Conservation (phyloP, 2,329 filamentous ascomycete genomes). For the Lasiodiplodia citricola region DNA sequence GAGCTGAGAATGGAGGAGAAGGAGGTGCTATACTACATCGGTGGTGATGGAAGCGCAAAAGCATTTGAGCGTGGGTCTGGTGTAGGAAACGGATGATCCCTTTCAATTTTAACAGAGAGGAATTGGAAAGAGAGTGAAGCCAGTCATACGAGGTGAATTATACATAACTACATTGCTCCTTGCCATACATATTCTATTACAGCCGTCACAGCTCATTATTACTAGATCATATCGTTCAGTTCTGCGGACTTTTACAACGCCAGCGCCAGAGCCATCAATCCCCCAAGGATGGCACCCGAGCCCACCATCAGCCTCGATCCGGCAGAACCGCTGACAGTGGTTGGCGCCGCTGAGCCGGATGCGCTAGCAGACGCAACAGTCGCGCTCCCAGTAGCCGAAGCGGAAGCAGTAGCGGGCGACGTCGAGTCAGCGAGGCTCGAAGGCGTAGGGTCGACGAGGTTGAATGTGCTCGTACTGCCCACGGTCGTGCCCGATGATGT, state of each 20-base stretch:
- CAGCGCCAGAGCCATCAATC: background rate
- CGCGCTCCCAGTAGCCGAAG: background rate
- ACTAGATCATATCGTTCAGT: background rate
- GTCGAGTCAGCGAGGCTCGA: background rate
- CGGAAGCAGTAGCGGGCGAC: background rate
- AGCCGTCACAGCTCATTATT: background rate
- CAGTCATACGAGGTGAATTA: background rate
- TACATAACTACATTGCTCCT: background rate
- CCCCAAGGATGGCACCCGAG: background rate
- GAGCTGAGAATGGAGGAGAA: conserved; percentile 53
- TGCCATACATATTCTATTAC: background rate
- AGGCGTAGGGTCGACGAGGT: background rate
- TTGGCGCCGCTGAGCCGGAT: background rate
- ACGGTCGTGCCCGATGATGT: no score
- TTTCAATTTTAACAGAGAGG: background rate
- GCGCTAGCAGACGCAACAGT: background rate
- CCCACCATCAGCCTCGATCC: background rate
- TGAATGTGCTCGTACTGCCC: background rate
- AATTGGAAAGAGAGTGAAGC: background rate
- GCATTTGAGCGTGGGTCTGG: conserved; percentile 80
- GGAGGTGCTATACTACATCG: conserved; percentile 82
- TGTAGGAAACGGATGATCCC: conserved; percentile 20
- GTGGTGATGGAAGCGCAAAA: conserved; percentile 76
- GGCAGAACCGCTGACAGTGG: background rate
- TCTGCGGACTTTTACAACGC: background rate